Percentiles rank a stretch among this genome's conserved stretches.
Conservation (phyloP, 2,329 filamentous ascomycete genomes). For the Coleophoma eucalyptorum region DNA sequence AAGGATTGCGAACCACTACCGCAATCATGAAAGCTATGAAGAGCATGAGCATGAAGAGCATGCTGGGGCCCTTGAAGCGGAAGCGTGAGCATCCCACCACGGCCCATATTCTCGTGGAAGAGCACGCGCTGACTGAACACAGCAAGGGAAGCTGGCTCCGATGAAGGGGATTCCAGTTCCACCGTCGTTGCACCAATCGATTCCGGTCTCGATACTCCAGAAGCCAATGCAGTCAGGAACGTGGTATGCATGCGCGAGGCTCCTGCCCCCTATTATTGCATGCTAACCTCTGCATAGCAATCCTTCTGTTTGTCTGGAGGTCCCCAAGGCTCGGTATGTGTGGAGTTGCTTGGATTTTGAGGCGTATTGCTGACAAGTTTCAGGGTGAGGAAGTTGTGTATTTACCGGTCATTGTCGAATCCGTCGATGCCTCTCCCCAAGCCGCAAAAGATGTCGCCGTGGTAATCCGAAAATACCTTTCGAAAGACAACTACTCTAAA, state of each 20-base stretch:
- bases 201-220: constrained; percentile 53
- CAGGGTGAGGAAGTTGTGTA: constrained; percentile 88
- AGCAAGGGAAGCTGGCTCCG: constrained; percentile 10
- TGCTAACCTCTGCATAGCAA: constrained; percentile 45
- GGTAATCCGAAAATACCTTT: constrained; percentile 78
- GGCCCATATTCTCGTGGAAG: neutral
- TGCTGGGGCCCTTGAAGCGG: constrained; percentile 27
- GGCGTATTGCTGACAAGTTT: constrained; percentile 6
- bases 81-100: constrained; percentile 14
- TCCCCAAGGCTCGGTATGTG: constrained; percentile 49
- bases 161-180: constrained; percentile 3
- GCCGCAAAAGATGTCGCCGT: constrained; percentile 80
- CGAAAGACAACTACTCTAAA: constrained; percentile 61
- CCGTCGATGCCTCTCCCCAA: constrained; percentile 84
- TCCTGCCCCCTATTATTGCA: neutral
- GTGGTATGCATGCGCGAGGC: constrained; percentile 49
- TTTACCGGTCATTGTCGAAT: constrained; percentile 89
- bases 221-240: constrained; percentile 60
- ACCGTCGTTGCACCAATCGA: constrained; percentile 7
- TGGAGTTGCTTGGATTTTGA: neutral
- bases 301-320: constrained; percentile 76
- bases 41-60: constrained; percentile 26
- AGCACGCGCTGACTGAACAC: neutral
- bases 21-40: constrained; percentile 29
- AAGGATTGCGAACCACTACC: neutral